Percentiles rank a stretch among this genome's conserved stretches.
Conservation (phyloP, 2,329 filamentous ascomycete genomes). For the Aureobasidium sp. region DNA sequence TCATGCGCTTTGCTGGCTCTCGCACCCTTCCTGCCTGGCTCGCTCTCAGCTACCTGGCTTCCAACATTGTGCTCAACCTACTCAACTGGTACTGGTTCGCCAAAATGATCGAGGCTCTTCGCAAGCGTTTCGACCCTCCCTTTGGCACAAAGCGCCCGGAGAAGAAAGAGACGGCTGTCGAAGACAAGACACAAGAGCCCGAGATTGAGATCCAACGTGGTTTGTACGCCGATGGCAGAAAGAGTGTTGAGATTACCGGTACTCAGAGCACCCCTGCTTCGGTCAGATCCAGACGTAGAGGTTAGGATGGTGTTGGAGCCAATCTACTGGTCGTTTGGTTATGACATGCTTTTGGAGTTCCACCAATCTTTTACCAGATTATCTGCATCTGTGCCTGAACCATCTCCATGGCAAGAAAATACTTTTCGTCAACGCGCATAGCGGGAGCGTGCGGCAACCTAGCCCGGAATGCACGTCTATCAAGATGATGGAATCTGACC, state of each 20-base stretch:
- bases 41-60: slow-evolving; percentile 55
- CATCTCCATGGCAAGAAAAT: background rate
- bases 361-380: background rate
- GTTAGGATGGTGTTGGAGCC: background rate
- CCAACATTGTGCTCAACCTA: slow-evolving; percentile 63
- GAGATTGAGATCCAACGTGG: slow-evolving; percentile 17
- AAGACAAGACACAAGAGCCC: slow-evolving; percentile 18
- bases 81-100: slow-evolving; percentile 81
- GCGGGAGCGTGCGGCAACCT: background rate
- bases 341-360: background rate
- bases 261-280: background rate
- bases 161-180: slow-evolving; percentile 17
- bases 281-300: slow-evolving; percentile 9
- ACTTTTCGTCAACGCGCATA: background rate
- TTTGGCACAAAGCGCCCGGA: slow-evolving; percentile 33
- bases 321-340: background rate
- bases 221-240: slow-evolving; percentile 21
- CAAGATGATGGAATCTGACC: background rate
- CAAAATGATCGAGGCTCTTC: slow-evolving; percentile 74
- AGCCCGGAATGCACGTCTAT: background rate
- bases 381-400: background rate
- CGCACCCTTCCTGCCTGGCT: slow-evolving; percentile 58
- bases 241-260: slow-evolving; percentile 18
- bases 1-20: slow-evolving; percentile 40
- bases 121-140: slow-evolving; percentile 62